Percentiles rank a stretch among this genome's conserved stretches.
Evolutionary conservation across 1,139 yeast species (phyloP).

Genomic region (Scheffersomyces insectosa): DNA sequence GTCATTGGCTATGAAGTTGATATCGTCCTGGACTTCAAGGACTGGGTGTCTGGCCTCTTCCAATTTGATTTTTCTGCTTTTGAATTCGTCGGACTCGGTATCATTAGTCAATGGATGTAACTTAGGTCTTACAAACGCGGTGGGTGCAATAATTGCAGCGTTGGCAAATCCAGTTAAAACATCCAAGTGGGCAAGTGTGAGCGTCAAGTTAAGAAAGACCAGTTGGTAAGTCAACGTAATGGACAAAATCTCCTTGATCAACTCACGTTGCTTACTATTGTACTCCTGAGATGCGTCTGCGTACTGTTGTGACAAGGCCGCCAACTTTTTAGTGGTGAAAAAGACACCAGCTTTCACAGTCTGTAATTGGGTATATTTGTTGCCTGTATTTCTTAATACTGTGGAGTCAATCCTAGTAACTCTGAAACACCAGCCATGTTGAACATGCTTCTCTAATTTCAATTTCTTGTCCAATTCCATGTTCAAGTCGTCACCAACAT

Average conservation of each 20-base stretch:
- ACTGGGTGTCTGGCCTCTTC: constrained; percentile 89
- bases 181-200: constrained; percentile 72
- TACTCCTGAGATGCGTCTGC: constrained; percentile 64
- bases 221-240: constrained; percentile 81
- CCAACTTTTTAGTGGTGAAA: constrained; percentile 72
- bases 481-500: constrained; percentile 70
- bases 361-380: constrained; percentile 71
- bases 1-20: constrained; percentile 86
- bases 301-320: constrained; percentile 60
- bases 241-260: constrained; percentile 78
- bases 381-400: constrained; percentile 62
- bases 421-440: constrained; percentile 92
- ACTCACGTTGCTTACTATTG: constrained; percentile 68
- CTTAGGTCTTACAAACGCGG: constrained; percentile 74
- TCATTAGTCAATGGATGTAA: constrained; percentile 48
- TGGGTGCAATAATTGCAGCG: constrained; percentile 80
- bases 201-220: constrained; percentile 66
- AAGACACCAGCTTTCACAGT: constrained; percentile 94
- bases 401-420: constrained; percentile 87
- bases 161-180: constrained; percentile 86
- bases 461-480: constrained; percentile 85
- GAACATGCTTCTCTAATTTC: constrained; percentile 81
- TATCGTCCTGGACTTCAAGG: constrained; percentile 86
- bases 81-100: constrained; percentile 26
- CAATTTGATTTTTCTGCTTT: constrained; percentile 54